Evolutionary conservation across 805 yeast species (phyloP).

Genomic region (Wickerhamiella alocasiicola): DNA sequence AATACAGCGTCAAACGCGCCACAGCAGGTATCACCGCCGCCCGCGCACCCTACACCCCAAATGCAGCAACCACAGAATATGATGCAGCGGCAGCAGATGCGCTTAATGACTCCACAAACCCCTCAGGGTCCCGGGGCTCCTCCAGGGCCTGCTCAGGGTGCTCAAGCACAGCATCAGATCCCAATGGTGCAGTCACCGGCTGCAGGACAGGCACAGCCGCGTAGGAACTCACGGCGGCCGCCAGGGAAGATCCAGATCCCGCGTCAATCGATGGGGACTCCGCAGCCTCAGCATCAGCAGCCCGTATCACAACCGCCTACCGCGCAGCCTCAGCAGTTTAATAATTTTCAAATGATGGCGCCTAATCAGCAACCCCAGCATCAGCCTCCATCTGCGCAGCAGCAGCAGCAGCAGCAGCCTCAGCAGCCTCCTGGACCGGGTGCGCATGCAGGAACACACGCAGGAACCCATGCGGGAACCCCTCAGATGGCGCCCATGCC

Average conservation of each 20-base stretch:
- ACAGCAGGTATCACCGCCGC: background rate
- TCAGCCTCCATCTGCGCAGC: slow-evolving; percentile 2
- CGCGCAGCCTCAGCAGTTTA: background rate
- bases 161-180: no score
- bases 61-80: slow-evolving; percentile 1
- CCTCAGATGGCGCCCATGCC: no score
- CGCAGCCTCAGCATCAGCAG: slow-evolving; percentile 18
- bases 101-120: background rate
- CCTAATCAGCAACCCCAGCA: slow-evolving; percentile 17
- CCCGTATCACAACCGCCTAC: slow-evolving; percentile 1
- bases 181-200: no score
- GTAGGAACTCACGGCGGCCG: slow-evolving; percentile 4
- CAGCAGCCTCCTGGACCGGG: background rate
- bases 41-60: background rate
- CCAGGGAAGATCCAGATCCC: slow-evolving; percentile 13
- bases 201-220: no score
- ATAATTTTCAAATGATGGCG: no score
- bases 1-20: background rate
- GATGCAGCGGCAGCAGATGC: slow-evolving; percentile 3
- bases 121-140: background rate
- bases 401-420: background rate
- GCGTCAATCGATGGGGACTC: slow-evolving; percentile 5
- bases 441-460: background rate
- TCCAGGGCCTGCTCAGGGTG: no score
- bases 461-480: no score